Evolutionary conservation across 1,284 basidiomycete genomes (phyloP).

Genomic region (Rhizoctonia solani): DNA sequence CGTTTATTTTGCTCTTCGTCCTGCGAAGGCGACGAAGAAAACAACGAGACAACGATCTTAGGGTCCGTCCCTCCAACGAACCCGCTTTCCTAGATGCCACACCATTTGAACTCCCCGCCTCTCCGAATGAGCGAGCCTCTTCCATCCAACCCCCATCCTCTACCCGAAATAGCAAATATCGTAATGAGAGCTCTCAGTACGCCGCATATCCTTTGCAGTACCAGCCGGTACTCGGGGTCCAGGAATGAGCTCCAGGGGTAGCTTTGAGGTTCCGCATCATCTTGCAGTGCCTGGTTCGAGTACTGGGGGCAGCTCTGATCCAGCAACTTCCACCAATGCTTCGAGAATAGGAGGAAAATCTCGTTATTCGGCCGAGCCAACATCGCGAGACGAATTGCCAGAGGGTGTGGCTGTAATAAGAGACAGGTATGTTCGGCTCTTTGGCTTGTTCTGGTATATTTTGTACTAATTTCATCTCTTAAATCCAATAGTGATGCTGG

Average conservation of each 20-base stretch:
- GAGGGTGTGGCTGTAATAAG: conserved; percentile 35
- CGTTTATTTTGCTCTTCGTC: neutral
- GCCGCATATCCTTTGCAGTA: neutral
- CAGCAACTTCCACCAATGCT: neutral
- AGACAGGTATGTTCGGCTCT: neutral
- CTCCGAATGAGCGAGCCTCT: neutral
- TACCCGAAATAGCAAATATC: neutral
- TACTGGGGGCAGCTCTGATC: neutral
- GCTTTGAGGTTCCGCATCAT: conserved; percentile 8
- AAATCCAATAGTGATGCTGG: neutral
- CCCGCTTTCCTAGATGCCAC: conserved; percentile 6
- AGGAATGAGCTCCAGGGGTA: conserved; percentile 21
- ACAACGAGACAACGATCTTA: neutral
- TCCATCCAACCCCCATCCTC: neutral
- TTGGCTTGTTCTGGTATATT: neutral
- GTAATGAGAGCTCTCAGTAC: neutral
- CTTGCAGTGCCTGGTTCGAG: neutral
- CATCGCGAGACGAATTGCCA: conserved; percentile 18
- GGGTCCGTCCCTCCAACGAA: neutral
- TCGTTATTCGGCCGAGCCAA: neutral
- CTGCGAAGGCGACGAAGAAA: conserved; percentile 16
- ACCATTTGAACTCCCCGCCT: conserved; percentile 4
- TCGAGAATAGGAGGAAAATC: neutral
- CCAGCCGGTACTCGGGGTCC: neutral
- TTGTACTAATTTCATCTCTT: conserved; percentile 5